Evolutionary conservation across 805 yeast species (phyloP).

Genomic region (Wickerhamomyces sydowiorum): DNA sequence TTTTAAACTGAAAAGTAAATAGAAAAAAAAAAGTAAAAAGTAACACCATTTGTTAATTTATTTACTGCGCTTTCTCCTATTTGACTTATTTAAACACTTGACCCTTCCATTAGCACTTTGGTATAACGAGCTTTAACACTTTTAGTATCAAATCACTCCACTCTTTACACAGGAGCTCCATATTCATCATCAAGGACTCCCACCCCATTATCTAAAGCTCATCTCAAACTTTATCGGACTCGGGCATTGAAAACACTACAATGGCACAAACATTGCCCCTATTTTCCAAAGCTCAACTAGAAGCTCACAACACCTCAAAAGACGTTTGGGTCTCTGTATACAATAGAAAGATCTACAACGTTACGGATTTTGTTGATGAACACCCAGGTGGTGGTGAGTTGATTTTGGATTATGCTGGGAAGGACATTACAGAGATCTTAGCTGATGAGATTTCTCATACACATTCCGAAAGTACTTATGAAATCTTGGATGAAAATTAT

Average conservation of each 20-base stretch:
- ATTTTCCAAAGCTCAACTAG: slow-evolving; percentile 47
- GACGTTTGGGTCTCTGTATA: slow-evolving; percentile 82
- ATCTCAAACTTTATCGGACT: too few species aligned
- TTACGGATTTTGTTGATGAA: slow-evolving; percentile 50
- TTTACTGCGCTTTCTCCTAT: too few species aligned
- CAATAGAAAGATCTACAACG: slow-evolving; percentile 78
- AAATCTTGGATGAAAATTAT: slow-evolving; percentile 75
- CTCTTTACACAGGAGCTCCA: too few species aligned
- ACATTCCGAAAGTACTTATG: slow-evolving; percentile 83
- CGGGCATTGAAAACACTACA: background rate
- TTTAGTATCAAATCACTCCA: too few species aligned
- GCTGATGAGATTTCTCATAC: slow-evolving; percentile 67
- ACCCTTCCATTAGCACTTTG: too few species aligned
- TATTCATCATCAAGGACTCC: too few species aligned
- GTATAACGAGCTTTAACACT: too few species aligned
- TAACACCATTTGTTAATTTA: background rate
- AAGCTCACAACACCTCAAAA: slow-evolving; percentile 39
- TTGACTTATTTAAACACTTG: too few species aligned
- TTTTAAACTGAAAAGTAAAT: background rate
- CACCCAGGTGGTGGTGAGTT: slow-evolving; percentile 86
- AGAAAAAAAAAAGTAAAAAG: background rate
- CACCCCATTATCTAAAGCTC: too few species aligned
- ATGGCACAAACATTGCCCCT: slow-evolving; percentile 48
- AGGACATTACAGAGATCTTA: slow-evolving; percentile 78
- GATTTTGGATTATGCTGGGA: slow-evolving; percentile 71